These are phyloP conservation scores for Apiosordaria backusii DNA, from an alignment of 495 filamentous ascomycete species.

Conservation along the genomic window DNA sequence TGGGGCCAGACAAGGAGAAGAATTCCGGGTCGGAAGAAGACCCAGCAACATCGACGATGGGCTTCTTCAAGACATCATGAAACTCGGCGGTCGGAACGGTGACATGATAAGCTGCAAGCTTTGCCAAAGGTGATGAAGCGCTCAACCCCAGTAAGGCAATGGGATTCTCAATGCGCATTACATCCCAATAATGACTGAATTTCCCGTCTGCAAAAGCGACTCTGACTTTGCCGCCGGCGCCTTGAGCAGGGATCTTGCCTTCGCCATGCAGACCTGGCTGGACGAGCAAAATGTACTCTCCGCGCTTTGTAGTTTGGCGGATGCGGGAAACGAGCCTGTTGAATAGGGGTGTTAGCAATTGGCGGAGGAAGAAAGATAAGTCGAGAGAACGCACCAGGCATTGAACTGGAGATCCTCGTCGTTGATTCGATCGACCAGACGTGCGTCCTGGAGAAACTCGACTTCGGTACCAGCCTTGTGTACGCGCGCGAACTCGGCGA, in stretches of 20 bases:
- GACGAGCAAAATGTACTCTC: not conserved
- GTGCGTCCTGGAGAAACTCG: constrained; percentile 5
- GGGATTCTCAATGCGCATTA: not conserved
- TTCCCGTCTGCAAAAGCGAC: not conserved
- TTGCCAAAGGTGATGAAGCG: not conserved
- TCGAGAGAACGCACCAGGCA: constrained; percentile 5
- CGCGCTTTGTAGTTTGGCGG: not conserved
- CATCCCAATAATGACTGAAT: not conserved
- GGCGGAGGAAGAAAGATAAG: not conserved
- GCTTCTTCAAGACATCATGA: not conserved
- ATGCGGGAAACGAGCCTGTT: not conserved
- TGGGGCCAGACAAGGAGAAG: not conserved
- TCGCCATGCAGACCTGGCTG: not conserved
- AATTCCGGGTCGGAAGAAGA: not conserved
- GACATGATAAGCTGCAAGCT: not conserved
- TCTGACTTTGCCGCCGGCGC: not conserved
- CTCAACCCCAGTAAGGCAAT: not conserved
- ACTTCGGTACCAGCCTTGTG: constrained; percentile 13
- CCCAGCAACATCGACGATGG: not conserved
- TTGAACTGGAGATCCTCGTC: not conserved
- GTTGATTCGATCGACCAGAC: constrained; percentile 7
- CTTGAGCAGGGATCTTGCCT: not conserved
- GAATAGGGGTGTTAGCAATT: not conserved
- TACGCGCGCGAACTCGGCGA: constrained; percentile 5
- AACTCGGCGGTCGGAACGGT: not conserved